Evolutionary conservation across 2,329 filamentous ascomycete genomes (phyloP).

Genomic region (Alternaria gaisen): DNA sequence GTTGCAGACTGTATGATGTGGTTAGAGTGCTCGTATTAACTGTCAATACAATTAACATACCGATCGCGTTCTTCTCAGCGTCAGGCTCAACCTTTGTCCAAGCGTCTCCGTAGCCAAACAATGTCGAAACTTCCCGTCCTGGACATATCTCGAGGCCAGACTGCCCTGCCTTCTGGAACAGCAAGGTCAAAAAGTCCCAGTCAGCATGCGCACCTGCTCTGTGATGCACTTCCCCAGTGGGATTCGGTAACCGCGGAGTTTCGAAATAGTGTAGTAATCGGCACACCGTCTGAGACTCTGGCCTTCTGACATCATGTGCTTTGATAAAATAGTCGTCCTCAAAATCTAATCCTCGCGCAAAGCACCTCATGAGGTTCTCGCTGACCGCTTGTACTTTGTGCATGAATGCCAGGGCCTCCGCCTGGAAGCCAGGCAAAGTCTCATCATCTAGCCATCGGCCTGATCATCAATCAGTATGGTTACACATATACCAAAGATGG

Average conservation of each 20-base stretch:
- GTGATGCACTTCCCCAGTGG: slow-evolving; percentile 57
- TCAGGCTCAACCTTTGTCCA: slow-evolving; percentile 68
- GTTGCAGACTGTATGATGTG: slow-evolving; percentile 66
- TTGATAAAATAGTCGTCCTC: slow-evolving; percentile 65
- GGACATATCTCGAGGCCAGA: slow-evolving; percentile 72
- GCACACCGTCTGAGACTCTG: slow-evolving; percentile 63
- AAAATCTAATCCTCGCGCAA: slow-evolving; percentile 67
- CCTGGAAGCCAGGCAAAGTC: slow-evolving; percentile 60
- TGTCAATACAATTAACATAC: slow-evolving; percentile 9
- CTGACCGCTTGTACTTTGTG: slow-evolving; percentile 61
- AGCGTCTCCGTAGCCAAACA: slow-evolving; percentile 65
- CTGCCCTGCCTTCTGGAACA: slow-evolving; percentile 70
- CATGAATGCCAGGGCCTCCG: slow-evolving; percentile 63
- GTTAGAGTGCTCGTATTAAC: background rate
- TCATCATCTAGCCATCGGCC: slow-evolving; percentile 60
- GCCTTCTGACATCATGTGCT: slow-evolving; percentile 60
- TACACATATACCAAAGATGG: background rate
- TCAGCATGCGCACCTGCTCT: slow-evolving; percentile 71
- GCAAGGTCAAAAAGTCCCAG: slow-evolving; percentile 69
- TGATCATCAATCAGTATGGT: slow-evolving; percentile 10
- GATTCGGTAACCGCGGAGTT: slow-evolving; percentile 47
- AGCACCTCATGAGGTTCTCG: slow-evolving; percentile 66
- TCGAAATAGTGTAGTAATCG: slow-evolving; percentile 65
- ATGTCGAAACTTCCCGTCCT: slow-evolving; percentile 67
- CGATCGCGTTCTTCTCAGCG: slow-evolving; percentile 25